These are phyloP conservation scores for Astragalus membranaceus DNA, from an alignment of 306 rosid species.

Conservation along the genomic window DNA sequence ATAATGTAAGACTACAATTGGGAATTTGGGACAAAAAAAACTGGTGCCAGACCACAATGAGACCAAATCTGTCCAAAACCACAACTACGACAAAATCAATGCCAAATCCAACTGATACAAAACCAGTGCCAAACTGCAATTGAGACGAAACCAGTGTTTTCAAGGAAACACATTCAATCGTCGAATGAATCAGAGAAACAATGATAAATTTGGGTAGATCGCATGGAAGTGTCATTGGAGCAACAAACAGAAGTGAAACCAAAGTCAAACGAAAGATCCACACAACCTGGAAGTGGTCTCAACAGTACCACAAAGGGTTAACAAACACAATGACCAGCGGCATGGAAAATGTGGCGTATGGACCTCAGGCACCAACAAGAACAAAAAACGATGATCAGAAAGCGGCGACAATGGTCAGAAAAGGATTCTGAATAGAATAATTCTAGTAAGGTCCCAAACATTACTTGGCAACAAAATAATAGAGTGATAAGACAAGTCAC, in stretches of 20 bases:
- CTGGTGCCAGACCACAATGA: background rate
- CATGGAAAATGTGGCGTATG: background rate
- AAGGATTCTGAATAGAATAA: background rate
- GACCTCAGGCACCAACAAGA: background rate
- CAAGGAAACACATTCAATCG: background rate
- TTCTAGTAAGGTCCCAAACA: too few species aligned
- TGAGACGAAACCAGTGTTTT: background rate
- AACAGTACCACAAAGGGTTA: background rate
- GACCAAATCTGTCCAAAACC: background rate
- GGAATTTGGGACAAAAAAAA: background rate
- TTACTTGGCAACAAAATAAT: too few species aligned
- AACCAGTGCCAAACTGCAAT: background rate
- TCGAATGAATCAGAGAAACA: background rate
- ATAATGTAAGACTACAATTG: background rate
- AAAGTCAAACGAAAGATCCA: background rate
- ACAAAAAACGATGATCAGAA: background rate
- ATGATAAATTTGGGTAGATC: background rate
- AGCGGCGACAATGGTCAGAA: background rate
- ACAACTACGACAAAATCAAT: background rate
- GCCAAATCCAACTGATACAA: background rate
- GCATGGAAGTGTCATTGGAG: background rate
- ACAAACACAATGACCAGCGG: background rate
- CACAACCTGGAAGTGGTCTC: too few species aligned
- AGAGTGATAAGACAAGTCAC: background rate
- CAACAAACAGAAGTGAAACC: background rate